These are phyloP conservation scores for Asterochloris sp. DNA, from an alignment of 139 green algal genomes.

Conservation along the genomic window DNA sequence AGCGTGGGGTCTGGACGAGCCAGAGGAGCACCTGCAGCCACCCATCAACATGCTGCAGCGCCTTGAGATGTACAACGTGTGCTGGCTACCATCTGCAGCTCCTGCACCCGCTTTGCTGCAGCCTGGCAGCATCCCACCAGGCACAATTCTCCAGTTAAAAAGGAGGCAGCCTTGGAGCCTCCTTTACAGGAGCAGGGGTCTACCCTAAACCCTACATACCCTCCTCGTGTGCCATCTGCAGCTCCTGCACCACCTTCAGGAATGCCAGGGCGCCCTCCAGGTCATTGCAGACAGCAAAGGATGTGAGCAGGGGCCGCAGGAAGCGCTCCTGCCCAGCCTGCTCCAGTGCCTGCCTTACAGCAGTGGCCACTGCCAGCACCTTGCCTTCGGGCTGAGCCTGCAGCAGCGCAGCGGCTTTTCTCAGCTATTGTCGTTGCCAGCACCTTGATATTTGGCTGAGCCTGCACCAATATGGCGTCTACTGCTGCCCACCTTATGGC, in stretches of 20 bases:
- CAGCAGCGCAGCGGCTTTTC: not conserved
- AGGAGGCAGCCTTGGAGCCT: not conserved
- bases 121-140: no score
- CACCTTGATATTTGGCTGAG: no score
- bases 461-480: no score
- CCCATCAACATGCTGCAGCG: no score
- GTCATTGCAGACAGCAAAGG: slow-evolving; percentile 38
- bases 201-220: not conserved
- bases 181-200: not conserved
- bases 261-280: slow-evolving; percentile 68
- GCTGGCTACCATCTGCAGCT: not conserved
- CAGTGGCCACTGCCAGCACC: slow-evolving; percentile 31
- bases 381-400: slow-evolving; percentile 23
- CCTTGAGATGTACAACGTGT: no score
- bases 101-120: not conserved
- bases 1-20: no score
- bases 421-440: no score
- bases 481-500: no score
- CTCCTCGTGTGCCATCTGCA: slow-evolving; percentile 28
- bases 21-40: no score
- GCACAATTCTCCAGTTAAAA: no score
- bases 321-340: slow-evolving; percentile 18
- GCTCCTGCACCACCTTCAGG: slow-evolving; percentile 63
- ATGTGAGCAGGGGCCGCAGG: slow-evolving; percentile 59
- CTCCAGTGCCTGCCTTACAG: slow-evolving; percentile 39